phyloP scores from a whole-genome alignment of 2,329 filamentous ascomycete genomes.

The Atkinsonella texensis region DNA sequence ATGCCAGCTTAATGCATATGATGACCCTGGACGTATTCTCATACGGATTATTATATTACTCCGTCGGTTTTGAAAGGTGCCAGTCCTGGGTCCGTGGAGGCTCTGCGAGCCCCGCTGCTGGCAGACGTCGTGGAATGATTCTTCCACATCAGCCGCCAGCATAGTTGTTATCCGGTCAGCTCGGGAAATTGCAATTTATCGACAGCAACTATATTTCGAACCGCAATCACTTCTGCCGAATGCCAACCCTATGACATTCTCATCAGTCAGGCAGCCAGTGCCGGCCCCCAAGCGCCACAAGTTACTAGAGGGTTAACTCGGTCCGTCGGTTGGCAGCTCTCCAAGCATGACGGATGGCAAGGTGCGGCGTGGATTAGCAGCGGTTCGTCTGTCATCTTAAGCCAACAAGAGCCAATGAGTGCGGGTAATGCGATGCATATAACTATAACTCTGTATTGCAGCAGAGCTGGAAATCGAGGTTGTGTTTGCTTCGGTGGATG shows the following conservation, averaged over 20 bases:
- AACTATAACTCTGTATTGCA: neutral
- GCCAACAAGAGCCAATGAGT: neutral
- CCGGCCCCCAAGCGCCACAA: neutral
- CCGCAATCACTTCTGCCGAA: neutral
- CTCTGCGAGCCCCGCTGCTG: neutral
- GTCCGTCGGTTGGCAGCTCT: neutral
- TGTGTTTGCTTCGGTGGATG: neutral
- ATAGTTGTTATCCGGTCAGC: neutral
- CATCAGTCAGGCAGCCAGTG: neutral
- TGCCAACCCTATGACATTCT: neutral
- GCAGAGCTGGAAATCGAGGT: neutral
- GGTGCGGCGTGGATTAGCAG: neutral
- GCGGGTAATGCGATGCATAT: neutral
- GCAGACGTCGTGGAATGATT: neutral
- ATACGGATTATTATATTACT: neutral
- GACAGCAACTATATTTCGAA: too few species aligned
- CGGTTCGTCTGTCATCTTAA: neutral
- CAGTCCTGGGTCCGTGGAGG: too few species aligned
- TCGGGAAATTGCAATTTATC: neutral
- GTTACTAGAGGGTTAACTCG: neutral
- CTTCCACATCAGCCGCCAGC: neutral
- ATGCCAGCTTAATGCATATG: neutral
- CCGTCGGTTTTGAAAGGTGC: too few species aligned
- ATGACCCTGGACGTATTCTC: neutral
- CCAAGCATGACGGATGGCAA: neutral